Evolutionary conservation across 208 protist genomes (phyloP), one percentile per base, ranked within the genome.

Genomic region (Giardia duodenalis): DNA sequence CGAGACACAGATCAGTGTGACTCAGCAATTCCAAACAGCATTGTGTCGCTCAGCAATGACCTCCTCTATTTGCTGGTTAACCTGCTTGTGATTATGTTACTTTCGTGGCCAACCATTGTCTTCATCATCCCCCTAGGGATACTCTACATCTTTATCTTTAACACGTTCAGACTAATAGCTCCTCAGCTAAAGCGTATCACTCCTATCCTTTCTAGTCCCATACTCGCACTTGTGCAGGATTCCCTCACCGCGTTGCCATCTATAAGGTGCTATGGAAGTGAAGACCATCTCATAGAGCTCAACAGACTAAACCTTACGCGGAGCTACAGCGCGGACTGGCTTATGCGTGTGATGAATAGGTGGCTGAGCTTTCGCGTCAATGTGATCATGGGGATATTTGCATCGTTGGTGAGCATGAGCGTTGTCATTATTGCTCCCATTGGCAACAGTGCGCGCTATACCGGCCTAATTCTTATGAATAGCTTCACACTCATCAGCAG

Each of bases 1-100:
- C 67, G 88, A 10, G 92, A 94, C 57, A 67, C 89, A 22, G 88
- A 92, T 67, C 10, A 39, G 43, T 4, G 92, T 44, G 93, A 94
- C 87, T 1, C 10, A 43, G 10, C 22, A 30, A 45, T 87, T 46
- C 10, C 44, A 22, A 46, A 87, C n/a, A 86, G 2, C 44, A 67
- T 30, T 47, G 30, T 47, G 19, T 4, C 30, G 1, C 43, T 86
- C 43, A 86, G 44, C 19, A 44, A 86, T 19, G 47, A 92, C 10
- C 10, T 93, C 0, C 0, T 92, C 4, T 92, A 67, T 39, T 22
- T 86, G 67, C 19, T 92, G 48, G 46, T 44, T 67, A 93, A 86
- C 19, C 4, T 92, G 0, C 2, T 86, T 92, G 19, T 87, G 57
- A 76, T 76, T 30, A 39, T 10, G 19, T 10, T 76, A 10, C 10